These are phyloP conservation scores for Parasarocladium wereldwijsianum DNA, from an alignment of 2,329 filamentous ascomycete genomes.

Conservation along the genomic window DNA sequence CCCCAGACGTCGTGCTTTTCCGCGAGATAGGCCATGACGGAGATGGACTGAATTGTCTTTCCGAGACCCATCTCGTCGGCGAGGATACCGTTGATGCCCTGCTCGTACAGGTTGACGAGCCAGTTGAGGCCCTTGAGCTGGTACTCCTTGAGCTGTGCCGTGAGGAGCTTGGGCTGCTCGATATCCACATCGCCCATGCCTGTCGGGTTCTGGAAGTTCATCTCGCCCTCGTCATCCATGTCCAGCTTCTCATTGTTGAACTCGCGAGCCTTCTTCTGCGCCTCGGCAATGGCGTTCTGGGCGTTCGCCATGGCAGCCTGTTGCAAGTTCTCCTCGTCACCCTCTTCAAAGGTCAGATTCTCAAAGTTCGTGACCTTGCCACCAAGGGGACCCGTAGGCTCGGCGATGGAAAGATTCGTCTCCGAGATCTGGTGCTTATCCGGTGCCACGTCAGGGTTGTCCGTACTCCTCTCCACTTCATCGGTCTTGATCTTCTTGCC, in stretches of 20 bases:
- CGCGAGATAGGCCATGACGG: slow-evolving; percentile 96
- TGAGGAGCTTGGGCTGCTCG: slow-evolving; percentile 84
- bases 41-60: slow-evolving; percentile 98
- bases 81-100: slow-evolving; percentile 97
- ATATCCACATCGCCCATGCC: slow-evolving; percentile 90
- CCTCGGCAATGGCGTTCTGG: slow-evolving; percentile 87
- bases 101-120: slow-evolving; percentile 97
- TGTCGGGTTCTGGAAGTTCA: slow-evolving; percentile 99
- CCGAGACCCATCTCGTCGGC: slow-evolving; percentile 99
- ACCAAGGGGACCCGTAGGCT: slow-evolving; percentile 37
- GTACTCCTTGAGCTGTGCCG: slow-evolving; percentile 92
- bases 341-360: slow-evolving; percentile 87
- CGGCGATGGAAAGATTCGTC: slow-evolving; percentile 32
- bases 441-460: slow-evolving; percentile 57
- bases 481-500: slow-evolving; percentile 98
- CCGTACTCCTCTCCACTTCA: slow-evolving; percentile 81
- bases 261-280: slow-evolving; percentile 78
- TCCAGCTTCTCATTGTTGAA: slow-evolving; percentile 67
- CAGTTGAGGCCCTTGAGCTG: slow-evolving; percentile 98
- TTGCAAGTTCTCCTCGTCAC: slow-evolving; percentile 70
- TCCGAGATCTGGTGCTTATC: slow-evolving; percentile 26
- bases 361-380: slow-evolving; percentile 85
- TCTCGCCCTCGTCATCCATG: slow-evolving; percentile 83
- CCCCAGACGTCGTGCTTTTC: slow-evolving; percentile 98
- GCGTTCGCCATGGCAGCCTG: slow-evolving; percentile 89